These are phyloP conservation scores for Colletotrichum sp. DNA, from an alignment of 2,329 filamentous ascomycete species.

Conservation along the genomic window DNA sequence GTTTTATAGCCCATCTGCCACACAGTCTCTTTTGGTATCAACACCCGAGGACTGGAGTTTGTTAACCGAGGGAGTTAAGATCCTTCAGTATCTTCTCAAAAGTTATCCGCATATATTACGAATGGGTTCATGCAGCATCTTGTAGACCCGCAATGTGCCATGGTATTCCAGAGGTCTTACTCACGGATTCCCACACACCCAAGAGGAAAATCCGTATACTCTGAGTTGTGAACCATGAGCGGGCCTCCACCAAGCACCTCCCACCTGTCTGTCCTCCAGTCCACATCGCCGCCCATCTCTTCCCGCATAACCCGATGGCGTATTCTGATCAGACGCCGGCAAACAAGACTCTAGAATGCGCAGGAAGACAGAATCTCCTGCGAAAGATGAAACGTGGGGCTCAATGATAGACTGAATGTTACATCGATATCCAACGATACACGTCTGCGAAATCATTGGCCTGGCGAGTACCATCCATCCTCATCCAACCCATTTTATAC, in stretches of 20 bases:
- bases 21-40: no score
- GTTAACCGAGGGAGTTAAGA: no score
- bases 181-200: accelerated
- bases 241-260: accelerated
- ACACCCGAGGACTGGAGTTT: no score
- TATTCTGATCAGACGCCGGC: accelerated
- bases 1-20: no score
- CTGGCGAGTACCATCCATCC: background rate
- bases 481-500: background rate
- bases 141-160: background rate
- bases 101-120: background rate
- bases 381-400: accelerated
- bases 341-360: background rate
- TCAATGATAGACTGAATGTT: accelerated
- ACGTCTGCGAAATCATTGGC: accelerated
- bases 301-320: background rate
- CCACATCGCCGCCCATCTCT: background rate
- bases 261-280: background rate
- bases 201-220: accelerated
- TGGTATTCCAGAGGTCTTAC: no score
- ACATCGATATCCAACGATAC: accelerated
- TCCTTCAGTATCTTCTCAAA: accelerated
- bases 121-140: background rate
- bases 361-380: accelerated
- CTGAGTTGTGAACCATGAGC: accelerated